Evolutionary conservation across 2,329 filamentous ascomycete genomes (phyloP).

Genomic region (Boeremia lycopersici): DNA sequence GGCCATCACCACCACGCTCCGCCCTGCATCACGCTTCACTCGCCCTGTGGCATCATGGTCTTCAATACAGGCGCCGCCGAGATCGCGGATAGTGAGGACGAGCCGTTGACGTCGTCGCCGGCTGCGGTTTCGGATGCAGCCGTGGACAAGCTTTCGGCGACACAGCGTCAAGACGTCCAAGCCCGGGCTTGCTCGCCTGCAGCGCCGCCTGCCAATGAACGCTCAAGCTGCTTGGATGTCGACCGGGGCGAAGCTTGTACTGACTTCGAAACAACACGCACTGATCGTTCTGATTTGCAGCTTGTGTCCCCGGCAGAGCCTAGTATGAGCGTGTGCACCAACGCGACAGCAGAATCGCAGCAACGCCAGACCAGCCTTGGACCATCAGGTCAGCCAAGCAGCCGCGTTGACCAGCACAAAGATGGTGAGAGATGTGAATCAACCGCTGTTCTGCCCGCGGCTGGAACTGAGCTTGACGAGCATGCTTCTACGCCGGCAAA

Average conservation of each 20-base stretch:
- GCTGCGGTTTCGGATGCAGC: constrained; percentile 16
- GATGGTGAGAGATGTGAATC: neutral
- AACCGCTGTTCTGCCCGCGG: too few species aligned
- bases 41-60: constrained; percentile 30
- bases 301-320: constrained; percentile 1
- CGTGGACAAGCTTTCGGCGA: constrained; percentile 31
- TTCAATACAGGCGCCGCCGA: constrained; percentile 26
- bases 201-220: constrained; percentile 14
- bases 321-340: neutral
- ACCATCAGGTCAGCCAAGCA: neutral
- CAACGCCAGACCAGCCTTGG: neutral
- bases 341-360: neutral
- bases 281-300: constrained; percentile 19
- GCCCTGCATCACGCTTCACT: neutral
- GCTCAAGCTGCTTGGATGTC: constrained; percentile 17
- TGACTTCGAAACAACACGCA: constrained; percentile 10
- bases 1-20: constrained; percentile 6
- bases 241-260: constrained; percentile 19
- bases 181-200: constrained; percentile 14
- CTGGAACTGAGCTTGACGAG: too few species aligned
- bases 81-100: constrained; percentile 44
- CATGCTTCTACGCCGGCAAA: too few species aligned
- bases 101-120: constrained; percentile 40
- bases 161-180: constrained; percentile 30
- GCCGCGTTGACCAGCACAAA: neutral